These are phyloP conservation scores for Carex pumila DNA, from an alignment of 176 grass and related monocot species.

Conservation along the genomic window DNA sequence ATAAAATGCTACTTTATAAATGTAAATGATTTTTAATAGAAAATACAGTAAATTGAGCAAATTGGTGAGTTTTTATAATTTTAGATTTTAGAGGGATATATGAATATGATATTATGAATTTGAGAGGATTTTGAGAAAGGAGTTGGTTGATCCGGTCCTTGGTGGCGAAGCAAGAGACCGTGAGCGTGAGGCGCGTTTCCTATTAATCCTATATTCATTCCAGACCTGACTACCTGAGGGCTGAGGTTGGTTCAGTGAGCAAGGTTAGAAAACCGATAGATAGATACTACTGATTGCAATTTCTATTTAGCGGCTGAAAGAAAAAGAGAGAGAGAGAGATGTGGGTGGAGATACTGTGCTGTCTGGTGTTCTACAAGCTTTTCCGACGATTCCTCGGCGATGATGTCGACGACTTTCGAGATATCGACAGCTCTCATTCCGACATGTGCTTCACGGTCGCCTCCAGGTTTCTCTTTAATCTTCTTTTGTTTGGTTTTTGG, in stretches of 20 bases:
- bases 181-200: neutral
- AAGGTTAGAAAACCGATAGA: neutral
- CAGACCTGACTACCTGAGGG: too few species aligned
- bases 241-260: neutral
- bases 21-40: too few species aligned
- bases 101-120: too few species aligned
- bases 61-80: too few species aligned
- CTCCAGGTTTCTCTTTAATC: slow-evolving; percentile 29
- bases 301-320: neutral
- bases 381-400: slow-evolving; percentile 40
- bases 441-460: slow-evolving; percentile 60
- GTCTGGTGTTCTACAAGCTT: slow-evolving; percentile 65
- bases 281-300: neutral
- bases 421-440: slow-evolving; percentile 72
- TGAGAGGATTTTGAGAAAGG: too few species aligned
- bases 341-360: slow-evolving; percentile 90
- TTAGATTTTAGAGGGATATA: too few species aligned
- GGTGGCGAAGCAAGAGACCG: too few species aligned
- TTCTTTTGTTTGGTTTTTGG: neutral
- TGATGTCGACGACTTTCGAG: slow-evolving; percentile 35
- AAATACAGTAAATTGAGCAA: too few species aligned
- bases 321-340: slow-evolving; percentile 24
- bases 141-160: too few species aligned
- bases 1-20: too few species aligned
- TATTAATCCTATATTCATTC: neutral